Evolutionary conservation across 2,329 filamentous ascomycete species (phyloP), one percentile per base, ranked within the genome.

Genomic region (Plenodomus biglobosus): DNA sequence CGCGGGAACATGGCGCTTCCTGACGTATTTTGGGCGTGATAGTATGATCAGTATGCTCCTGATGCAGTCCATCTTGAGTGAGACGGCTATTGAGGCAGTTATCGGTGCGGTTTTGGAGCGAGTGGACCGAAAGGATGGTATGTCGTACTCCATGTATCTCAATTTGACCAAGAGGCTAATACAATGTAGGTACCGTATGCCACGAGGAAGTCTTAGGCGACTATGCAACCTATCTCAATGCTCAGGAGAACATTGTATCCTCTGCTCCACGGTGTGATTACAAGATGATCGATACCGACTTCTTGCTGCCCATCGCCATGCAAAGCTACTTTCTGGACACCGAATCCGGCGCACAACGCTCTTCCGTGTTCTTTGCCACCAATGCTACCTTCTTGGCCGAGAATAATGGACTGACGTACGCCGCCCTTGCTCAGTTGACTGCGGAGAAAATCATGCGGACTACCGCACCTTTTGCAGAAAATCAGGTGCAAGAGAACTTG

Each of bases 121-220:
- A 10, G 74, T 86, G 40, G 81, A 86, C 53, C 72, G 74, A 2
- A 80, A 75, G 0, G 82, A 85, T 56, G 84, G 84, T 32, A 15
- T 32, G 11, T 15, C 15, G 7, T 32, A 8, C 15, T 11, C 11
- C 11, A 3, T 10, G 3, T 15, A 10, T 6, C n/a, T 11, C 8
- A 32, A 15, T 3, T 10, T 3, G 22, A 11, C 22, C 27, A 32
- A 15, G 13, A 11, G 13, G 13, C 27, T 32, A 11, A 32, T 11
- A 32, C 13, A 32, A 32, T 15, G 13, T 15, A 32, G 27, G 27
- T 0, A 82, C 75, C 15, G 81, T 81, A 1, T 84, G 80, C 40
- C 85, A 87, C 52, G 83, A 87, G 61, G 84, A 86, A 61, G 83
- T 81, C 0, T 81, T 86, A 53, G 83, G 79, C 3, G 85, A 86